Base-by-base conservation (phyloP, 2,329 filamentous ascomycete species). In the Arthrobotrys conoides region DNA sequence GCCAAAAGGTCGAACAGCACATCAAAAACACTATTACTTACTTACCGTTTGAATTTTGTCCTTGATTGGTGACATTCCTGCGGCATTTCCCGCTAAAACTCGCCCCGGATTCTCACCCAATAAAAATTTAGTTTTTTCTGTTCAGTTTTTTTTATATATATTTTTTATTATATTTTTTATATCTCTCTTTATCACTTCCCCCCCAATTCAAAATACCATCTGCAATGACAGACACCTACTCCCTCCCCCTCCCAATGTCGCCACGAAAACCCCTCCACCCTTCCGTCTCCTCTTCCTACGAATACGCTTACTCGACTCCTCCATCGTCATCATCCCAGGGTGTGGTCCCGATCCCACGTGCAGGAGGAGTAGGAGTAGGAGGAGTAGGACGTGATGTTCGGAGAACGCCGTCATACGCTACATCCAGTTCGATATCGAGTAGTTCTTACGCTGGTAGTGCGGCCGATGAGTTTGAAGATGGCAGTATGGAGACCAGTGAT, bases 371-470 rank as follows among this genome's bases (percentile, higher is more conserved):
- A n/a, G n/a, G n/a, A n/a, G n/a, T n/a, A n/a, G n/a, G n/a, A n/a
- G n/a, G n/a, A n/a, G n/a, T n/a, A n/a, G n/a, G 18, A 10, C 61
- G 46, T 27, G 57, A 61, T n/a, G 24, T 36, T 27, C 57, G 68
- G 20, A 38, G 67, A 33, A 71, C 67, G 6, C 61, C 76, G 2
- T 82, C 81, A 27, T 77, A 77, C 46, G 63, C 67, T 9, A 63
- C 67, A 33, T 81, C 80, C 18, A 59, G 53, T 41, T 82, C 81
- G 49, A 67, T 82, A 49, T 81, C 80, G 1, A 80, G 76, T 33
- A 81, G 79, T 64, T 81, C 80, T 10, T 82, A 82, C 63, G 81
- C 81, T 44, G 81, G 81, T 30, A 81, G 80, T 51, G 81, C 81
- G 41, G 81, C 81, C 22, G 81, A 82, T 49, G 81, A 82, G 66